phyloP scores from a whole-genome alignment of 169 alveolate species.

The Plasmodium vivax region DNA sequence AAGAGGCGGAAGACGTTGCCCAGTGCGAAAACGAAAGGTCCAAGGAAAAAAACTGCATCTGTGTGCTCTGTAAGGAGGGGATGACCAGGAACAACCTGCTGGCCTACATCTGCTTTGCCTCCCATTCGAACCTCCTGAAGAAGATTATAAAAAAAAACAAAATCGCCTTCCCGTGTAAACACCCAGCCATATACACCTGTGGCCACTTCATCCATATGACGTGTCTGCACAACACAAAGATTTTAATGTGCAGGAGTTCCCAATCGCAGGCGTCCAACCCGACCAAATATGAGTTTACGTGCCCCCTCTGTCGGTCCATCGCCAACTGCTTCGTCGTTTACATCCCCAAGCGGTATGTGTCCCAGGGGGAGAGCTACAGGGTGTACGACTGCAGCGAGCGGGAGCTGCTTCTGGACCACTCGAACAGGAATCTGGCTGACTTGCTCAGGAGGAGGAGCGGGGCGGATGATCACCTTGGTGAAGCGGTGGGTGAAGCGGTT shows the following conservation, averaged over 20 bases:
- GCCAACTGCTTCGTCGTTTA: slow-evolving; percentile 59
- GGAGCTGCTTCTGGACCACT: slow-evolving; percentile 21
- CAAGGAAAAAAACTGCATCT: slow-evolving; percentile 62
- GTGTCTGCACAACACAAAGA: slow-evolving; percentile 52
- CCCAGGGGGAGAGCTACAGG: slow-evolving; percentile 26
- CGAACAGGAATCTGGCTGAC: slow-evolving; percentile 41
- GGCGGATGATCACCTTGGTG: not conserved
- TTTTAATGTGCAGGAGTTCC: slow-evolving; percentile 8
- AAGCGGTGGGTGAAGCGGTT: no score
- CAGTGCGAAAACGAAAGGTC: slow-evolving; percentile 45
- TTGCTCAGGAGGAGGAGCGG: not conserved
- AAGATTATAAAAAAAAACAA: slow-evolving; percentile 64
- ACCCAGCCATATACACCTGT: slow-evolving; percentile 62
- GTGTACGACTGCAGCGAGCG: slow-evolving; percentile 23
- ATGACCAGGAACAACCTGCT: slow-evolving; percentile 48
- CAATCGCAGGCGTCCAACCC: slow-evolving; percentile 13
- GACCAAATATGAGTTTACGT: slow-evolving; percentile 49
- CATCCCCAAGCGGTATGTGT: slow-evolving; percentile 49
- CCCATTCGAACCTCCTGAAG: slow-evolving; percentile 49
- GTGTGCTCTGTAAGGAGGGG: slow-evolving; percentile 70
- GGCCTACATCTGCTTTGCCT: slow-evolving; percentile 62
- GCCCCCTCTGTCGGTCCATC: slow-evolving; percentile 61
- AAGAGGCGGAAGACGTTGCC: not conserved
- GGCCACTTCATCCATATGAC: slow-evolving; percentile 63
- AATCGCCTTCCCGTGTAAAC: slow-evolving; percentile 62